Conservation (phyloP, 2,329 filamentous ascomycete genomes). For the Stromatinia cepivora region DNA sequence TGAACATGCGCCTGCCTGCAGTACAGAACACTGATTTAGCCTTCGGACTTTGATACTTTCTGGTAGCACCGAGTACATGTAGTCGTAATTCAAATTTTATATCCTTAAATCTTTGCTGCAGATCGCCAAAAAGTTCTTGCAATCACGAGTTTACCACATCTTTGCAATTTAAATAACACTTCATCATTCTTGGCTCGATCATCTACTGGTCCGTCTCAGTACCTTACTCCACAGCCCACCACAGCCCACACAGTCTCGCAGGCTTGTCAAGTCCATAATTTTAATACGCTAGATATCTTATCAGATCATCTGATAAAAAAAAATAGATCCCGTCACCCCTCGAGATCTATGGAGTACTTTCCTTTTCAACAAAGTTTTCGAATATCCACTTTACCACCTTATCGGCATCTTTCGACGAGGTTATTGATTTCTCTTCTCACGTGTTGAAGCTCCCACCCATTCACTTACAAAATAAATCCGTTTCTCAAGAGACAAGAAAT, state of each 20-base stretch:
- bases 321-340: slow-evolving; percentile 46
- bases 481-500: neutral
- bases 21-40: too few relatives aligned
- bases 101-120: neutral
- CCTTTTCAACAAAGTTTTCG: slow-evolving; percentile 38
- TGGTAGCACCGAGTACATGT: too few relatives aligned
- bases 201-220: too few relatives aligned
- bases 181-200: neutral
- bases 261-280: neutral
- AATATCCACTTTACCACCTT: slow-evolving; percentile 23
- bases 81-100: too few relatives aligned
- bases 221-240: too few relatives aligned
- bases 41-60: too few relatives aligned
- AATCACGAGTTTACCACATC: too few relatives aligned
- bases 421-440: too few relatives aligned
- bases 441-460: neutral
- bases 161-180: neutral
- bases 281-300: neutral
- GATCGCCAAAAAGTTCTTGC: neutral
- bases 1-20: too few relatives aligned
- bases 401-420: neutral
- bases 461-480: neutral
- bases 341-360: slow-evolving; percentile 46
- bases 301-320: slow-evolving; percentile 23
- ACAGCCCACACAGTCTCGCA: neutral